phyloP scores from a whole-genome alignment of 257 asterid species.

The Euphrasia confusa region DNA sequence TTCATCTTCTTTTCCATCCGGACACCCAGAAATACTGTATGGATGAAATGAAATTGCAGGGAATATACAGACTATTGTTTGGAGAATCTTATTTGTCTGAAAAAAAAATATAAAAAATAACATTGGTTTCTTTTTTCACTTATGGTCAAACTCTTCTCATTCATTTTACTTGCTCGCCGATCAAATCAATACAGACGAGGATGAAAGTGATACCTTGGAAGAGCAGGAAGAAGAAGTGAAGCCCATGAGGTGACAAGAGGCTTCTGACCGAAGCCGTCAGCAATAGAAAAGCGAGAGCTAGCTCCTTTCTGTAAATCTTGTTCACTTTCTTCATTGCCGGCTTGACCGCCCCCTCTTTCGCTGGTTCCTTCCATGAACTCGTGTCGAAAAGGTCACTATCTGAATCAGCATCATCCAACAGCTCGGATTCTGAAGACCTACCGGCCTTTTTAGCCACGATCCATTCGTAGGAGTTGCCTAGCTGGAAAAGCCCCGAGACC shows the following conservation, averaged over 20 bases:
- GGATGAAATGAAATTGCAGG: background rate
- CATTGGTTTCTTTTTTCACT: background rate
- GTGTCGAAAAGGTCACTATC: conserved; percentile 40
- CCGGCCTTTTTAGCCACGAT: conserved; percentile 86
- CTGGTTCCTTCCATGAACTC: conserved; percentile 32
- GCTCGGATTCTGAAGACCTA: conserved; percentile 56
- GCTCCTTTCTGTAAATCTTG: conserved; percentile 66
- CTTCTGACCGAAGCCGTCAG: conserved; percentile 63
- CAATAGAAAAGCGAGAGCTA: conserved; percentile 60
- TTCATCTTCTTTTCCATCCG: background rate
- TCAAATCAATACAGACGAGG: conserved; percentile 64
- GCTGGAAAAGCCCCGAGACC: conserved; percentile 92
- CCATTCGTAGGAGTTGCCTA: conserved; percentile 92
- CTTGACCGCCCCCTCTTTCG: conserved; percentile 24
- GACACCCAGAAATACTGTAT: background rate
- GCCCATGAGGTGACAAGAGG: conserved; percentile 69
- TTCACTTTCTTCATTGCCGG: conserved; percentile 37
- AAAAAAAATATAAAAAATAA: no score
- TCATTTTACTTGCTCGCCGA: conserved; percentile 61
- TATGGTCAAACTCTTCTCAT: background rate
- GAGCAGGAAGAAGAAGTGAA: conserved; percentile 71
- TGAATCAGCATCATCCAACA: conserved; percentile 10
- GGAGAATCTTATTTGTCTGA: no score
- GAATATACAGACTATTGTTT: background rate
- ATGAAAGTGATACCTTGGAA: conserved; percentile 70